These are phyloP conservation scores for Zygoascus flipseniorum DNA, from an alignment of 805 yeast genomes.

Conservation along the genomic window DNA sequence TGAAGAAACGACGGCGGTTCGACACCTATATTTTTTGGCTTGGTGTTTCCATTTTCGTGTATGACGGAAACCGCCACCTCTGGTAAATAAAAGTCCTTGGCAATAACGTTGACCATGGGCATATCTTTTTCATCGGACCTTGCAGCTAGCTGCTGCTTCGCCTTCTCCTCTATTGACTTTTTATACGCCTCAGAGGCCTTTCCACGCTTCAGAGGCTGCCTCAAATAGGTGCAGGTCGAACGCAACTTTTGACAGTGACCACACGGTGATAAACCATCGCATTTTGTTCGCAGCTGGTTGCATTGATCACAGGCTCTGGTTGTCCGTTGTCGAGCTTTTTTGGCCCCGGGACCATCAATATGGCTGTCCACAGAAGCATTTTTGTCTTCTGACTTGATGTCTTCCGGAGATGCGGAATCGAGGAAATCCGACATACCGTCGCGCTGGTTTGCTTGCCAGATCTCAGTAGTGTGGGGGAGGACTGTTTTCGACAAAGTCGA, in stretches of 20 bases:
- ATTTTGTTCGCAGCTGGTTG: conserved; percentile 38
- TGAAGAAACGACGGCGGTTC: background rate
- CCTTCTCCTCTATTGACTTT: conserved; percentile 2
- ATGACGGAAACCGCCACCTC: background rate
- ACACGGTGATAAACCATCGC: conserved; percentile 42
- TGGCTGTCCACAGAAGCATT: background rate
- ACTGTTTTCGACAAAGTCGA: no score
- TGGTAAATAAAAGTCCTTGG: background rate
- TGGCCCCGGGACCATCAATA: background rate
- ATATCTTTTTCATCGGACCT: background rate
- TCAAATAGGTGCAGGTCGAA: conserved; percentile 28
- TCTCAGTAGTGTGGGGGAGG: no score
- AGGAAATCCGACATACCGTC: background rate
- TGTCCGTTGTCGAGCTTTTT: conserved; percentile 15
- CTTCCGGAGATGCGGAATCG: background rate
- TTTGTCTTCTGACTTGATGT: background rate
- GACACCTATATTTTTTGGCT: background rate
- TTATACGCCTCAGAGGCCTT: conserved; percentile 29
- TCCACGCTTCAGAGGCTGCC: conserved; percentile 40
- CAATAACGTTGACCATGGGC: background rate
- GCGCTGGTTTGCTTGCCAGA: background rate
- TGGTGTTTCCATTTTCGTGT: background rate
- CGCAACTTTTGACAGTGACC: conserved; percentile 29
- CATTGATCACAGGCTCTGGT: conserved; percentile 41
- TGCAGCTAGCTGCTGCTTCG: background rate